Evolutionary conservation across 805 yeast genomes (phyloP).

Genomic region (Aciculoconidium aculeatum): DNA sequence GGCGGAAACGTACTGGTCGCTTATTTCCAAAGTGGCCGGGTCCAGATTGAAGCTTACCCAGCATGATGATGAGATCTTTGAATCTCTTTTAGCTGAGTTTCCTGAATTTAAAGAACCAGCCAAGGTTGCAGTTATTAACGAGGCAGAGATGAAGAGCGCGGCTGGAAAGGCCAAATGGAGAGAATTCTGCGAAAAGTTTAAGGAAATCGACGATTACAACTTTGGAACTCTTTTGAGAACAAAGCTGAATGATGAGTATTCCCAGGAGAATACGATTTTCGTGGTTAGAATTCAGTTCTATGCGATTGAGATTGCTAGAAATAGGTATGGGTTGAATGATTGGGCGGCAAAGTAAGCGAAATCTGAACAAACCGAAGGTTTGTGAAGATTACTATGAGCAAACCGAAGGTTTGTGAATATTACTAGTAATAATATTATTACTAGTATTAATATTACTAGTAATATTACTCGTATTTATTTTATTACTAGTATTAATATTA

Average conservation of each 20-base stretch:
- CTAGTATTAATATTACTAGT: too few species aligned
- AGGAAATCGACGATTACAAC: constrained; percentile 84
- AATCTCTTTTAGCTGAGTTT: constrained; percentile 58
- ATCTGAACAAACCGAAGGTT: too few species aligned
- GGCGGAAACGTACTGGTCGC: constrained; percentile 88
- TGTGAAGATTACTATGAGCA: too few species aligned
- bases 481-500: too few species aligned
- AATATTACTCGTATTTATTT: too few species aligned
- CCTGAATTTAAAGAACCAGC: constrained; percentile 78
- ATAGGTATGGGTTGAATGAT: constrained; percentile 84
- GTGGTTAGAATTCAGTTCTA: constrained; percentile 92
- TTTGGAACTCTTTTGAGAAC: constrained; percentile 90
- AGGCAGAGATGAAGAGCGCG: constrained; percentile 75
- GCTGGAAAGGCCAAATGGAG: constrained; percentile 90
- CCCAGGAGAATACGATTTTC: constrained; percentile 78
- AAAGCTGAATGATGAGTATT: constrained; percentile 67
- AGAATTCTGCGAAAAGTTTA: constrained; percentile 74
- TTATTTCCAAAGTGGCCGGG: constrained; percentile 72
- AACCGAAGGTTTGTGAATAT: too few species aligned
- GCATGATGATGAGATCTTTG: constrained; percentile 65
- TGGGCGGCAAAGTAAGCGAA: constrained; percentile 57
- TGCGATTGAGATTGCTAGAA: constrained; percentile 92
- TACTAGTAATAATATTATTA: too few species aligned
- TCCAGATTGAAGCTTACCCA: constrained; percentile 67
- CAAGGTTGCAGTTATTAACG: constrained; percentile 53